Base-by-base conservation (phyloP, 2,329 filamentous ascomycete species). In the Pyrenophora seminiperda region DNA sequence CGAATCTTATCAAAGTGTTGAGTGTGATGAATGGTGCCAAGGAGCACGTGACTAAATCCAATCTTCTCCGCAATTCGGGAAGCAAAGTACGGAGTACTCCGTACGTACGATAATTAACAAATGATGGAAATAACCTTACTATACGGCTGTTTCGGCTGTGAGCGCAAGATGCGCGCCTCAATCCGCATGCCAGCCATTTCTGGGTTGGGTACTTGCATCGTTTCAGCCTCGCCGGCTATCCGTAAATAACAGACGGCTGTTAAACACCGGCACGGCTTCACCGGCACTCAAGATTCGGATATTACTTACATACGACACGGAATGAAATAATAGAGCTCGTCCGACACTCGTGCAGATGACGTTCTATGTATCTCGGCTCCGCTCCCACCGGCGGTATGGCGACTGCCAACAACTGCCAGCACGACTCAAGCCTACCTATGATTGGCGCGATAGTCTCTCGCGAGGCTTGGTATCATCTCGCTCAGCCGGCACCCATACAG, bases 391-490 rank as follows among this genome's bases (percentile, higher is more conserved):
- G 33, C 32, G 7, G 13, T 44, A 22, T 24, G 14, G n/a, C 29
- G 11, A 13, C 29, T 43, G 41, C 14, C 14, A 30, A 13, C 33
- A 17, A 13, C 29, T 43, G 41, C 14, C 14, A 30, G 14, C 33
- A 17, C 30, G 42, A 45, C 42, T 45, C 42, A 24, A 18, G 33
- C 5, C 24, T 27, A n/a, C n/a, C 18, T 27, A 17, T 30, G 14
- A 36, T 34, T 18, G 47, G 31, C 41, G 32, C 30, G 18, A 14
- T 13, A 30, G 24, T 10, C 32, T 20, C 27, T 36, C 36, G 24
- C 14, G 40, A 22, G 36, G 30, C 47, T 47, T 47, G 33, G 42
- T 47, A 18, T 19, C 30, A 47, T 47, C 41, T 15, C 37, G 36
- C 30, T 14, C 10, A 22, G 19, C 2, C 20, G 41, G n/a, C 43